Percentiles rank a stretch among this genome's conserved stretches.
These are phyloP conservation scores for Massariosphaeria phaeospora DNA, from an alignment of 495 filamentous ascomycete genomes.

Conservation along the genomic window DNA sequence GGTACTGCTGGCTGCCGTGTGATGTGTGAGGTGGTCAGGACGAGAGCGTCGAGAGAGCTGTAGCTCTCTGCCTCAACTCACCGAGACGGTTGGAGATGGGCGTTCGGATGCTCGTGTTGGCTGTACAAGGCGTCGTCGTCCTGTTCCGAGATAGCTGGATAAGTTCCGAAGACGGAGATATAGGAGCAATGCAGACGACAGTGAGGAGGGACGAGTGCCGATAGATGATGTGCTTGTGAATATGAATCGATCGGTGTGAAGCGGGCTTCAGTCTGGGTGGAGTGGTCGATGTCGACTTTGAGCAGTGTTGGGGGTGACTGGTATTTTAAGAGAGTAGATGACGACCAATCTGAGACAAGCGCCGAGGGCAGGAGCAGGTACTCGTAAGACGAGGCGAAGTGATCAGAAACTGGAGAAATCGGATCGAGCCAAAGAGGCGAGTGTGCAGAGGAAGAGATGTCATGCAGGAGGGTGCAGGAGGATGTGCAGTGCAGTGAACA, in stretches of 20 bases:
- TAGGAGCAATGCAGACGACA: conserved; percentile 4
- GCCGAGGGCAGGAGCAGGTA: conserved; percentile 7
- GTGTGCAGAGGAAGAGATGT: conserved; percentile 18
- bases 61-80: conserved; percentile 5
- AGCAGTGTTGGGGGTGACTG: too few species aligned
- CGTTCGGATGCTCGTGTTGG: neutral
- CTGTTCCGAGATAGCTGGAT: too few species aligned
- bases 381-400: neutral
- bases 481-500: conserved; percentile 19
- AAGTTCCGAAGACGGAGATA: conserved; percentile 28
- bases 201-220: neutral
- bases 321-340: conserved; percentile 28
- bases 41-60: neutral
- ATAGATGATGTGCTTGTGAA: neutral
- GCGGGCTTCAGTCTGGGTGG: neutral
- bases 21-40: neutral
- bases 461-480: conserved; percentile 29
- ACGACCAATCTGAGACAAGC: conserved; percentile 28
- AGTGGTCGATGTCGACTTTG: neutral
- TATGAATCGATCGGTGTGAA: too few species aligned
- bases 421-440: conserved; percentile 10
- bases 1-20: neutral
- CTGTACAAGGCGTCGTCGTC: conserved; percentile 1
- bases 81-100: neutral
- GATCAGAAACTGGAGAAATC: neutral